Evolutionary conservation across 768 basidiomycete genomes (phyloP).

Genomic region (Psilocybe cubensis): DNA sequence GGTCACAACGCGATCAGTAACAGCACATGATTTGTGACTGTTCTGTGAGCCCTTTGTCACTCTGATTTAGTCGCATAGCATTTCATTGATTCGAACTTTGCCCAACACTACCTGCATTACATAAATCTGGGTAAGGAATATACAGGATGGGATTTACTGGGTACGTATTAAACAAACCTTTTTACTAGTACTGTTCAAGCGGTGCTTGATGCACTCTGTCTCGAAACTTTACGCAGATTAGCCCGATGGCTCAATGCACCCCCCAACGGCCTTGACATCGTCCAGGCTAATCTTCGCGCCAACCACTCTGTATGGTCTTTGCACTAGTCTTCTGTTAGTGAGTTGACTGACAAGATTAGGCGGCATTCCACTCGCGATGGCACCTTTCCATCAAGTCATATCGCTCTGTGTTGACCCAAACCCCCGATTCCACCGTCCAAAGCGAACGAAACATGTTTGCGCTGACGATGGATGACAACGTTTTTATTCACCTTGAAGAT

Average conservation of each 20-base stretch:
- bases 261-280: conserved; percentile 66
- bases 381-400: conserved; percentile 71
- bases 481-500: conserved; percentile 81
- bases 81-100: background rate
- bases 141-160: conserved; percentile 64
- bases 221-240: conserved; percentile 44
- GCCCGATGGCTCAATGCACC: conserved; percentile 88
- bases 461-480: conserved; percentile 79
- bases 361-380: conserved; percentile 66
- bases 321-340: conserved; percentile 9
- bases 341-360: conserved; percentile 42
- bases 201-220: background rate
- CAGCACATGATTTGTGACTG: conserved; percentile 17
- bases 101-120: background rate
- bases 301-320: conserved; percentile 64
- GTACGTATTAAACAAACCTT: conserved; percentile 29
- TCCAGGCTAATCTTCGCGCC: conserved; percentile 65
- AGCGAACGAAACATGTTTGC: conserved; percentile 75
- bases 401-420: conserved; percentile 69
- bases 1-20: conserved; percentile 30
- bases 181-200: background rate
- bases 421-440: conserved; percentile 50
- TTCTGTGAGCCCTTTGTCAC: background rate
- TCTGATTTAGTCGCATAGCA: background rate
- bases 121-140: background rate